These are phyloP conservation scores for Scedosporium boydii DNA, from an alignment of 2,329 filamentous ascomycete species.

Conservation along the genomic window DNA sequence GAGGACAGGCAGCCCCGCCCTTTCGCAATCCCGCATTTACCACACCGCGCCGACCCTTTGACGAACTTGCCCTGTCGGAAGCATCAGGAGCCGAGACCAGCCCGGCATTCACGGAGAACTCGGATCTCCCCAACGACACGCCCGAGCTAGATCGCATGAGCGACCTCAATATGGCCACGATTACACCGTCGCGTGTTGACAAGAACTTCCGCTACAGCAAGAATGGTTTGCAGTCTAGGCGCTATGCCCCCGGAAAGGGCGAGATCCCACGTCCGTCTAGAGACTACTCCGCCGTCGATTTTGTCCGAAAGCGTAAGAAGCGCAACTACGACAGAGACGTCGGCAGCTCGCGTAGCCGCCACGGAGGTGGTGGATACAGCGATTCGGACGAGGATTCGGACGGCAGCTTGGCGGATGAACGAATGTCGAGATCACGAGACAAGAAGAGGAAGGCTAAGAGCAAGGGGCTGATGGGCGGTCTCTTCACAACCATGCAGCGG, in stretches of 20 bases:
- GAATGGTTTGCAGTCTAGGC: slow-evolving; percentile 26
- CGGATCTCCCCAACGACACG: slow-evolving; percentile 41
- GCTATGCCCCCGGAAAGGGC: slow-evolving; percentile 47
- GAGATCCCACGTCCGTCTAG: slow-evolving; percentile 46
- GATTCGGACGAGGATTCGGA: slow-evolving; percentile 43
- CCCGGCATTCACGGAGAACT: slow-evolving; percentile 47
- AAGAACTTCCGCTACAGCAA: slow-evolving; percentile 36
- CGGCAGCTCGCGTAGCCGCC: slow-evolving; percentile 35
- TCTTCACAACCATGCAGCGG: slow-evolving; percentile 40
- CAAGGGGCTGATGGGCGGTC: slow-evolving; percentile 31
- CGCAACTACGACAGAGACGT: slow-evolving; percentile 42
- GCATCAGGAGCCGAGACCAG: slow-evolving; percentile 50
- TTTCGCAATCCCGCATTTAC: slow-evolving; percentile 58
- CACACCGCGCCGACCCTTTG: slow-evolving; percentile 49
- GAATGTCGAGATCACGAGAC: slow-evolving; percentile 9
- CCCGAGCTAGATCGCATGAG: slow-evolving; percentile 39
- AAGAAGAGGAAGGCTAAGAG: slow-evolving; percentile 17
- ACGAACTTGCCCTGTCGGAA: slow-evolving; percentile 44
- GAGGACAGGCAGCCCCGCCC: slow-evolving; percentile 31
- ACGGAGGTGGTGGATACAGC: slow-evolving; percentile 18
- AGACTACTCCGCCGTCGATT: slow-evolving; percentile 28
- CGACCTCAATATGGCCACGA: slow-evolving; percentile 31
- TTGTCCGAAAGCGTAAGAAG: slow-evolving; percentile 45
- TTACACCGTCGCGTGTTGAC: slow-evolving; percentile 36
- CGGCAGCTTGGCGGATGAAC: slow-evolving; percentile 16